Evolutionary conservation across 169 alveolate species (phyloP).

Genomic region (Eimeria sp.): DNA sequence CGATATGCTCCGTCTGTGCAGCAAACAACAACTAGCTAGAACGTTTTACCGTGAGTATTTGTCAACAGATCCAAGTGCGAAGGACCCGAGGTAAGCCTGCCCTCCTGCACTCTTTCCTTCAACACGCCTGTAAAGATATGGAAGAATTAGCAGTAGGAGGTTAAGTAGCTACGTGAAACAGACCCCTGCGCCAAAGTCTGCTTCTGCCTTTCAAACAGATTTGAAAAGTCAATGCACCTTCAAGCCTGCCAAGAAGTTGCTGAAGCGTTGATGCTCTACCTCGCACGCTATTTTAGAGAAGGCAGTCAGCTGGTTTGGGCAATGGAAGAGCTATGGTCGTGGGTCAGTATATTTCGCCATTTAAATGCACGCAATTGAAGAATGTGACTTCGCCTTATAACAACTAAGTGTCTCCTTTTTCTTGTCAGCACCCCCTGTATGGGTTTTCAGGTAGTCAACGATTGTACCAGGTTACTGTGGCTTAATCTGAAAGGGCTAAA

Average conservation of each 20-base stretch:
- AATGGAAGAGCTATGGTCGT: slow-evolving; percentile 70
- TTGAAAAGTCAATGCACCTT: slow-evolving; percentile 63
- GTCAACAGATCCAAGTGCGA: slow-evolving; percentile 50
- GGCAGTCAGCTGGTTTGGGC: slow-evolving; percentile 73
- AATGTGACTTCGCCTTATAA: neutral
- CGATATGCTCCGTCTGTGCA: slow-evolving; percentile 69
- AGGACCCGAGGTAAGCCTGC: slow-evolving; percentile 74
- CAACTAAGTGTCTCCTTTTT: neutral
- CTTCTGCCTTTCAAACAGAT: slow-evolving; percentile 21
- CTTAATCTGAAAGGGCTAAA: slow-evolving; percentile 54
- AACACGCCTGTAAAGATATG: neutral
- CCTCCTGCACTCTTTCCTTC: neutral
- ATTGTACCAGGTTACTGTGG: slow-evolving; percentile 67
- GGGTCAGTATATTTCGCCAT: slow-evolving; percentile 51
- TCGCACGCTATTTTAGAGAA: slow-evolving; percentile 67
- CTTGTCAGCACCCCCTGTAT: neutral
- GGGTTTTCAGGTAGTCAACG: slow-evolving; percentile 43
- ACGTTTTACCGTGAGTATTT: slow-evolving; percentile 62
- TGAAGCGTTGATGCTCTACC: slow-evolving; percentile 77
- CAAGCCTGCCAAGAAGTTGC: slow-evolving; percentile 76
- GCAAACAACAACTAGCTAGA: slow-evolving; percentile 41
- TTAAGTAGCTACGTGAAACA: neutral
- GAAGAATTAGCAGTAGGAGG: neutral
- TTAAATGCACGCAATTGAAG: neutral
- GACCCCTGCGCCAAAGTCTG: too few relatives aligned